phyloP scores from a whole-genome alignment of 805 yeast genomes.

The Candida insectalens region DNA sequence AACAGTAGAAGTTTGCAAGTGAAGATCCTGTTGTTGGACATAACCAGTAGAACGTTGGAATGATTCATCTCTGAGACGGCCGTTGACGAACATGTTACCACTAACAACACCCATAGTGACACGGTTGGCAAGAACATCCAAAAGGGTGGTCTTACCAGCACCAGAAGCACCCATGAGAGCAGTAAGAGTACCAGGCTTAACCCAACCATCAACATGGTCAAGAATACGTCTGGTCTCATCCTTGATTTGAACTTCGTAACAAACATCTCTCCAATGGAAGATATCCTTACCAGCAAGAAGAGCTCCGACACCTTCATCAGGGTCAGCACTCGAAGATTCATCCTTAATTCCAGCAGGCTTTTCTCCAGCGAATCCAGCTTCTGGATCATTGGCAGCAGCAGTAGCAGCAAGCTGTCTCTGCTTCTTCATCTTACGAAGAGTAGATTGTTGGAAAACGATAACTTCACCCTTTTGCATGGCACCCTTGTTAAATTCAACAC shows the following conservation, averaged over 20 bases:
- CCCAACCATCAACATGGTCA: slow-evolving; percentile 70
- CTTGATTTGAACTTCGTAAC: slow-evolving; percentile 60
- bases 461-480: slow-evolving; percentile 68
- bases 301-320: slow-evolving; percentile 20
- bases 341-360: slow-evolving; percentile 17
- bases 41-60: slow-evolving; percentile 48
- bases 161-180: slow-evolving; percentile 65
- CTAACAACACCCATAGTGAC: slow-evolving; percentile 46
- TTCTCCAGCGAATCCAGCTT: slow-evolving; percentile 16
- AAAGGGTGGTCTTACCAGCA: slow-evolving; percentile 50
- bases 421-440: slow-evolving; percentile 38
- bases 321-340: slow-evolving; percentile 4
- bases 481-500: slow-evolving; percentile 50
- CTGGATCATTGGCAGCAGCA: slow-evolving; percentile 16
- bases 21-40: slow-evolving; percentile 53
- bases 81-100: slow-evolving; percentile 51
- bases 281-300: slow-evolving; percentile 33
- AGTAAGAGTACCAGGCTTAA: slow-evolving; percentile 72
- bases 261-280: slow-evolving; percentile 71
- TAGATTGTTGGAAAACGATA: slow-evolving; percentile 43
- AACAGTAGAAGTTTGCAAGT: slow-evolving; percentile 40
- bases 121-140: slow-evolving; percentile 45
- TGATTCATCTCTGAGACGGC: slow-evolving; percentile 35
- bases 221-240: slow-evolving; percentile 50
- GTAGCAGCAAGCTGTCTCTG: slow-evolving; percentile 19